Base-by-base conservation (phyloP, 73 alveolate species). In the Diophrys appendiculata region DNA sequence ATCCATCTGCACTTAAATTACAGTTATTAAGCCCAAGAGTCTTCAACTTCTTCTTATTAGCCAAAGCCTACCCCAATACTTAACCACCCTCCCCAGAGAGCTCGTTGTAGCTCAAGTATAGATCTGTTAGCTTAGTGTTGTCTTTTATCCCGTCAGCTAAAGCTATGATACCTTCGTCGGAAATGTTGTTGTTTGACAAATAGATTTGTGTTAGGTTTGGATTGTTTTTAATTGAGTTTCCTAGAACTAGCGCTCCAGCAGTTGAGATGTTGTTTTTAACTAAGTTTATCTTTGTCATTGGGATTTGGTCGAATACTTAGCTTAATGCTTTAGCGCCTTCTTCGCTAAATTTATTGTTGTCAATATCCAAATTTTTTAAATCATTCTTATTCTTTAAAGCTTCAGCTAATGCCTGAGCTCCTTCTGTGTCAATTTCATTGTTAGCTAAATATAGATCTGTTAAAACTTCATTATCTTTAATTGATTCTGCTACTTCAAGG, bases 381-480 rank as follows among this genome's bases (percentile, higher is more conserved):
- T 87, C 76, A 8, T 33, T 52, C 65, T 87, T 80, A 31, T 83
- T 76, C 68, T 80, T 71, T 0, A 84, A 65, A 32, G 84, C 79
- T 28, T 74, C 70, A 1, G 86, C 88, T 18, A 87, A 55, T 14
- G 81, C 85, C 33, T 52, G 74, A 68, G 90, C 94, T 28, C 94
- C 94, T 1, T 75, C 90, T 24, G 86, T 87, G 55, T 87, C 94
- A 22, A 87, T 87, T 1, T 77, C 77, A 68, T 87, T 87, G 67
- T 87, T 87, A 0, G 90, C 83, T 24, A 87, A 43, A 77, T 69
- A 87, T 13, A 87, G 54, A 25, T 87, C 94, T 1, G 83, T 73
- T 0, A 87, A 76, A 25, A 80, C 33, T 34, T 73, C 84, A 52
- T 87, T 73, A 25, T 81, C 76, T 26, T 56, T 67, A 11, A 87